Evolutionary conservation across 2,329 filamentous ascomycete species (phyloP).

Genomic region (Penicillium olsonii): DNA sequence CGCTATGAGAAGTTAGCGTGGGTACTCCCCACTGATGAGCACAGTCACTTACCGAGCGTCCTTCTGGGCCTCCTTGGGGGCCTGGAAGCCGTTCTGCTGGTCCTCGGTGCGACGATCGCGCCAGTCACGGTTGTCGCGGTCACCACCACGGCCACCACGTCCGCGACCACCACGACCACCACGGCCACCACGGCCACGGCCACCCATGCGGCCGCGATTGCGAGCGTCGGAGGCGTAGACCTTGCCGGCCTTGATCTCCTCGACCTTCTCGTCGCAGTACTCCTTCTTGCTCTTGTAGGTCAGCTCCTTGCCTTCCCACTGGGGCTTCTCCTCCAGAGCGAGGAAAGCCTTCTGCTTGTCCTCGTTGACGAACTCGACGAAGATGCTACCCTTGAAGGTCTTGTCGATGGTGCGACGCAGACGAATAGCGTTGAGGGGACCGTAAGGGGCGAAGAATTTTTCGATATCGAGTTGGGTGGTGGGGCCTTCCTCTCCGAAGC

Average conservation of each 20-base stretch:
- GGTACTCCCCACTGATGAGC: neutral
- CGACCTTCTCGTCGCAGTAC: conserved; percentile 77
- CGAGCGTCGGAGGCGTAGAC: conserved; percentile 53
- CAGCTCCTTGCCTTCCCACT: conserved; percentile 79
- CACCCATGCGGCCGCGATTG: conserved; percentile 46
- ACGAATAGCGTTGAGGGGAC: conserved; percentile 77
- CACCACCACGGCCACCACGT: conserved; percentile 43
- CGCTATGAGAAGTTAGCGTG: conserved; percentile 30
- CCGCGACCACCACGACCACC: conserved; percentile 45
- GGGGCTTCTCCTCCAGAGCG: conserved; percentile 74
- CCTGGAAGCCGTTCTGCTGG: conserved; percentile 44
- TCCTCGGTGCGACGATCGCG: conserved; percentile 47
- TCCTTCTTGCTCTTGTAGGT: conserved; percentile 83
- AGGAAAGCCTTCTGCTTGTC: conserved; percentile 81
- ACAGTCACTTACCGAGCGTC: conserved; percentile 42
- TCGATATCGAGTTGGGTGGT: conserved; percentile 93
- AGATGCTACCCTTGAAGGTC: conserved; percentile 93
- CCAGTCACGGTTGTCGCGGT: conserved; percentile 43
- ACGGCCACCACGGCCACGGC: conserved; percentile 42
- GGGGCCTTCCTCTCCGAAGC: conserved; percentile 66
- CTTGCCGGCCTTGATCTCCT: conserved; percentile 70
- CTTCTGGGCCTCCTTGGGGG: conserved; percentile 35
- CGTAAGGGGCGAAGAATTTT: conserved; percentile 81
- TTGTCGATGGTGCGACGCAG: conserved; percentile 74
- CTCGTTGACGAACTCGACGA: conserved; percentile 84